Conservation (phyloP, 805 yeast species). For the Yarrowia keelungensis region DNA sequence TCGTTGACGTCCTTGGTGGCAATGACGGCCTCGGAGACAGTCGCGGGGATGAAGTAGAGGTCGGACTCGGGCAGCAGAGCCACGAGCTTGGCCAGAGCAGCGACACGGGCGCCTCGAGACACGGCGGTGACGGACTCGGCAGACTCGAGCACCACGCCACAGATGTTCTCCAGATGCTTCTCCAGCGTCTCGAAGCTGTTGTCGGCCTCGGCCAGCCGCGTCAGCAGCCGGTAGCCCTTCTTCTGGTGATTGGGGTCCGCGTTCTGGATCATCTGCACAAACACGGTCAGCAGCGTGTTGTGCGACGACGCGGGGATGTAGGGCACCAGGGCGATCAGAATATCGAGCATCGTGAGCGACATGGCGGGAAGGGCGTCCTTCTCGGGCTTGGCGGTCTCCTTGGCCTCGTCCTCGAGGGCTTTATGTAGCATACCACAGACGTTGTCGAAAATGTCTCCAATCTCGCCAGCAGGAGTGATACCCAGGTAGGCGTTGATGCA, state of each 20-base stretch:
- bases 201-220: slow-evolving; percentile 73
- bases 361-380: slow-evolving; percentile 56
- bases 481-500: slow-evolving; percentile 82
- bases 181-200: slow-evolving; percentile 63
- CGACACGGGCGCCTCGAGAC: slow-evolving; percentile 80
- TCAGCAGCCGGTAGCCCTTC: slow-evolving; percentile 75
- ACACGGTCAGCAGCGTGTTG: slow-evolving; percentile 77
- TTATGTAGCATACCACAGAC: slow-evolving; percentile 79
- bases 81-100: slow-evolving; percentile 67
- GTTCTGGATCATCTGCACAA: slow-evolving; percentile 67
- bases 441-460: slow-evolving; percentile 79
- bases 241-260: slow-evolving; percentile 74
- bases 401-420: slow-evolving; percentile 60
- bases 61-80: slow-evolving; percentile 68
- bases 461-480: slow-evolving; percentile 69
- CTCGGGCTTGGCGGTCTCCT: slow-evolving; percentile 42
- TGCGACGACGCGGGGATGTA: slow-evolving; percentile 76
- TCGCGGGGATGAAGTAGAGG: slow-evolving; percentile 77
- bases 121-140: slow-evolving; percentile 62
- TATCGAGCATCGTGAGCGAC: slow-evolving; percentile 88
- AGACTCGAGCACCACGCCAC: slow-evolving; percentile 60
- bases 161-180: slow-evolving; percentile 63
- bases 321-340: slow-evolving; percentile 84
- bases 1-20: slow-evolving; percentile 93
- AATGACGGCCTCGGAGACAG: slow-evolving; percentile 85